These are phyloP conservation scores for Saturnispora zaruensis DNA, from an alignment of 805 yeast species.

Conservation along the genomic window DNA sequence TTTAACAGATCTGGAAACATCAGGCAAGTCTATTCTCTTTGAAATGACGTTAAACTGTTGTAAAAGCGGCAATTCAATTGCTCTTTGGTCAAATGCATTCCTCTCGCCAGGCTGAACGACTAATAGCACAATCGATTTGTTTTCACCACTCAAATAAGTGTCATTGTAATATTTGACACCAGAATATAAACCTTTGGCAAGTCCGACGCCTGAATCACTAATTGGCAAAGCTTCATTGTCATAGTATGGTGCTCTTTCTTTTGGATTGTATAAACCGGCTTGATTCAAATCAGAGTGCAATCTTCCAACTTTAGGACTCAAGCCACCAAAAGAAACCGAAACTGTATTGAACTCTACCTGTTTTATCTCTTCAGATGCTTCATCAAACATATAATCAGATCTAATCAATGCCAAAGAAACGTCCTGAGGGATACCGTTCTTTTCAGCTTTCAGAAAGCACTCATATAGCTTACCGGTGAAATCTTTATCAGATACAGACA, in stretches of 20 bases:
- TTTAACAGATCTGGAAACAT: slow-evolving; percentile 38
- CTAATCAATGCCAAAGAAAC: slow-evolving; percentile 78
- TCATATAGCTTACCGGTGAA: slow-evolving; percentile 78
- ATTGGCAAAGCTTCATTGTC: slow-evolving; percentile 44
- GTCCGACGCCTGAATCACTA: slow-evolving; percentile 51
- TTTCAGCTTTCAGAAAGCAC: slow-evolving; percentile 42
- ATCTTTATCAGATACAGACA: slow-evolving; percentile 54
- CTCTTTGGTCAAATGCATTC: slow-evolving; percentile 87
- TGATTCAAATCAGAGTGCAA: slow-evolving; percentile 61
- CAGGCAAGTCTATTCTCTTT: slow-evolving; percentile 58
- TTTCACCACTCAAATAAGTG: slow-evolving; percentile 15
- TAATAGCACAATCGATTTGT: slow-evolving; percentile 55
- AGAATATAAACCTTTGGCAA: slow-evolving; percentile 62
- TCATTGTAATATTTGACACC: slow-evolving; percentile 53
- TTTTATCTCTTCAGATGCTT: slow-evolving; percentile 49
- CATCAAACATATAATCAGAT: slow-evolving; percentile 76
- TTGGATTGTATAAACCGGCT: slow-evolving; percentile 43
- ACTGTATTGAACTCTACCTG: slow-evolving; percentile 97
- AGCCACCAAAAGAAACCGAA: slow-evolving; percentile 90
- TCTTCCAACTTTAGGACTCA: slow-evolving; percentile 70
- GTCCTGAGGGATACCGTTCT: slow-evolving; percentile 49
- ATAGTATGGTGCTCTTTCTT: slow-evolving; percentile 36
- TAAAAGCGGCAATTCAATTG: slow-evolving; percentile 63
- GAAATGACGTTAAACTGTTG: slow-evolving; percentile 48
- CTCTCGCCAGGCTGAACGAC: slow-evolving; percentile 81